phyloP scores from a whole-genome alignment of 441 rosid genomes.

The Theobroma grandiflorum region DNA sequence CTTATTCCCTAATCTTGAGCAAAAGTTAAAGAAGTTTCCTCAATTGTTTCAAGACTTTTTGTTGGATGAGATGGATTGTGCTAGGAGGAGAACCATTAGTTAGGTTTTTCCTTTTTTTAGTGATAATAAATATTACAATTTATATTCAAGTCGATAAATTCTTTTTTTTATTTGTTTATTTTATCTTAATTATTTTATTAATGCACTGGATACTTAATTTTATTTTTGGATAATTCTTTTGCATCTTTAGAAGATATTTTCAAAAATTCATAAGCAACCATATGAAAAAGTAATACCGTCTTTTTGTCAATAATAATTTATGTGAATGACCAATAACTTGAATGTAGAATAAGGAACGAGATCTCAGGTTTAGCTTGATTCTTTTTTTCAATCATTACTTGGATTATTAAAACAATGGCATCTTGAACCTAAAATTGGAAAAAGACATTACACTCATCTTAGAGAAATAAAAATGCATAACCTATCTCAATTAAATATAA shows the following conservation, averaged over 20 bases:
- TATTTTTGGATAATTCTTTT: no score
- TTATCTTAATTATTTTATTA: no score
- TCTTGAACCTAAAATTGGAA: not conserved
- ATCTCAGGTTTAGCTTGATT: not conserved
- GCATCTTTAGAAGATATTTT: not conserved
- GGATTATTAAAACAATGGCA: not conserved
- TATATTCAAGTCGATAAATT: no score
- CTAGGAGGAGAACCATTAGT: no score
- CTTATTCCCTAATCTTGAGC: constrained; percentile 30
- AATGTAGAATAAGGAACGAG: not conserved
- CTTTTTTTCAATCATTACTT: not conserved
- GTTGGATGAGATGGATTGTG: not conserved
- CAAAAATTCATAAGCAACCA: no score
- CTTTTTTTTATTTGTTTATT: no score
- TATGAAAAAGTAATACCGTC: no score
- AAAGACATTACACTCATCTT: not conserved
- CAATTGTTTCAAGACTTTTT: not conserved
- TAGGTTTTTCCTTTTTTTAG: no score
- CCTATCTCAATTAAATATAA: not conserved
- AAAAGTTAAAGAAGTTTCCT: constrained; percentile 17
- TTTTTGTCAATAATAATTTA: not conserved
- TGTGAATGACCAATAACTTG: not conserved
- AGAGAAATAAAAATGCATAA: not conserved
- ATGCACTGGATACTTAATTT: no score
- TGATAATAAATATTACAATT: no score